Percentiles rank a stretch among this genome's conserved stretches.
phyloP scores from a whole-genome alignment of 176 grass and related monocot genomes.

The Tuctoria greenei region DNA sequence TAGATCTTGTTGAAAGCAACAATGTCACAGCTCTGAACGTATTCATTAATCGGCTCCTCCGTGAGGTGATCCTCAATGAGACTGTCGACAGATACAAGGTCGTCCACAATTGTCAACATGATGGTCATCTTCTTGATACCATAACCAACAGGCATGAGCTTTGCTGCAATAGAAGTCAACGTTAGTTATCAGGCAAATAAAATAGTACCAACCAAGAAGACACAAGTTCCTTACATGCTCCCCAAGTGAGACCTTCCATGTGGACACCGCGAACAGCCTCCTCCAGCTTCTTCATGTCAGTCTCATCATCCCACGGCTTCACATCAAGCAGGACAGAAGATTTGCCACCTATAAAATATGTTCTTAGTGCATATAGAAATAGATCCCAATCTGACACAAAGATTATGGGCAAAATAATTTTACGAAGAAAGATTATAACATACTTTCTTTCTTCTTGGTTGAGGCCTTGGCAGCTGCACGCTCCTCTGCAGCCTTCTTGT shows the following conservation, averaged over 20 bases:
- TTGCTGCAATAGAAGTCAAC: slow-evolving; percentile 49
- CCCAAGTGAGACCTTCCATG: slow-evolving; percentile 84
- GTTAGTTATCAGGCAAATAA: neutral
- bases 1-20: slow-evolving; percentile 99
- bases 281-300: slow-evolving; percentile 95
- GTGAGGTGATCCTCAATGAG: slow-evolving; percentile 79
- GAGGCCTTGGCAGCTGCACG: slow-evolving; percentile 60
- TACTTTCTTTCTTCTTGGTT: slow-evolving; percentile 88
- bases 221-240: slow-evolving; percentile 61
- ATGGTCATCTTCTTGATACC: slow-evolving; percentile 93
- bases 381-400: neutral
- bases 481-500: slow-evolving; percentile 63
- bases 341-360: slow-evolving; percentile 68
- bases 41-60: slow-evolving; percentile 51
- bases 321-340: slow-evolving; percentile 90
- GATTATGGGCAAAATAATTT: neutral
- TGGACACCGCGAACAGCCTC: slow-evolving; percentile 76
- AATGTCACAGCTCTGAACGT: slow-evolving; percentile 92
- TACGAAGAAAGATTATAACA: neutral
- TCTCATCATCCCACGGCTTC: slow-evolving; percentile 98
- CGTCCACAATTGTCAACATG: slow-evolving; percentile 87
- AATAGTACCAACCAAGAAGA: neutral
- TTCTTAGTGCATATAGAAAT: neutral
- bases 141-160: slow-evolving; percentile 84
- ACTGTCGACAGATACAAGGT: slow-evolving; percentile 72